Evolutionary conservation across 805 yeast genomes (phyloP), one percentile per base, ranked within the genome.

Genomic region (Candida endomychidarum): DNA sequence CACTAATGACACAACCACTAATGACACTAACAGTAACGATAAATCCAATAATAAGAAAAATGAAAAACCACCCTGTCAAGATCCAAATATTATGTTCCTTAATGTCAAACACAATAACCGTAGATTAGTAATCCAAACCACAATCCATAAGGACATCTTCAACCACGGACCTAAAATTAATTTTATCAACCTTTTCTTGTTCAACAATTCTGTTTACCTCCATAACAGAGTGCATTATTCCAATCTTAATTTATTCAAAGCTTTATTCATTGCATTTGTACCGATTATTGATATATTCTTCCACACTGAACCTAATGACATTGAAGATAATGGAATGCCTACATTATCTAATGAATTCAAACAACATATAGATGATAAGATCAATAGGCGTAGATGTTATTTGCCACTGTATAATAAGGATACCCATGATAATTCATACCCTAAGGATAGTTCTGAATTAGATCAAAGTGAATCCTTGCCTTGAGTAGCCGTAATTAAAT

Each of bases 101-200:
- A 44, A 41, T 14, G 45, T 47, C 4, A 34, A 21, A 11, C 43
- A 40, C 23, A 16, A 37, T 8, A 27, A 34, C 21, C 26, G 26
- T 17, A 49, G 81, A 38, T 47, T 62, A 2, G 66, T 76, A 4
- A 63, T 75, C 5, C 51, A 54, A 14, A 54, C 63, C 27, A 44
- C 53, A 19, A 52, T 63, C 1, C 38, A 36, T 2, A 69, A 70
- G 8, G 40, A 46, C 22, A 68, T 71, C 0, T 75, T 54, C 43
- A 50, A 67, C 34, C 56, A 56, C 43, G 78, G 78, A 0, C 50
- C 61, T 23, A 43, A 43, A 19, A 47, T 43, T 1, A 75, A 75
- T 45, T 49, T 69, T 47, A 55, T 58, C 23, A 71, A 69, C 37
- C 53, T 63, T 3, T 49, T 61, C 16, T 28, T 40, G n/a, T 38